Base-by-base conservation (phyloP, 2,329 filamentous ascomycete genomes). In the Aureobasidium namibiae region DNA sequence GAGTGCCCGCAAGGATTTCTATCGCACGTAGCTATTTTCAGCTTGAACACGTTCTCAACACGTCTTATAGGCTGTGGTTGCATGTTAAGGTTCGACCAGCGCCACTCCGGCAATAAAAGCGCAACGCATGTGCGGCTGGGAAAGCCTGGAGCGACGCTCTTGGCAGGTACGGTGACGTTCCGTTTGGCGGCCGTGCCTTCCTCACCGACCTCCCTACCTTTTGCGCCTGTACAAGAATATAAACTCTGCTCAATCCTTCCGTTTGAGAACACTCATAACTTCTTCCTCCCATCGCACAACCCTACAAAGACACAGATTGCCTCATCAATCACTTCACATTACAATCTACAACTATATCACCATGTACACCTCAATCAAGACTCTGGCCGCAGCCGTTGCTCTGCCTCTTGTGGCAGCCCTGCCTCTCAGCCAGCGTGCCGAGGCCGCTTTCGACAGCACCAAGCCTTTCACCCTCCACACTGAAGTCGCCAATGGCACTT, bases 381-480 rank as follows among this genome's bases (percentile, higher is more conserved):
- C 57, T 31, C 21, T 53, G 14, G 29, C 38, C 21, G 38, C 46
- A 11, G 57, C 57, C 45, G 21, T 59, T 41, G 45, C 31, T 36
- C 34, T 53, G 33, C 57, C 57, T 29, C 26, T 59, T 5, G 57
- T 48, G 16, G 36, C 46, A 21, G 48, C 46, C 23, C 44, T 59
- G 11, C 56, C 56, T 21, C 34, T 59, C n/a, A 42, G 2, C 44
- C 42, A 45, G 34, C 44, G 42, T 5, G 4, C n/a, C 0, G 45
- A 26, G 10, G 26, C 39, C 39, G 42, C 10, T 48, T 59, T 59
- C 38, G 57, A 59, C 46, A 44, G 36, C 38, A 59, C 38, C 46
- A 52, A 59, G 57, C 57, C 57, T 16, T 59, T 59, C 29, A 46
- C 46, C 23, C 57, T 59, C 16, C 57, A 59, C 24, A 59, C 57